Evolutionary conservation across 2,329 filamentous ascomycete genomes (phyloP), one percentile per base, ranked within the genome.

Genomic region (Lasiodiplodia theobromae): DNA sequence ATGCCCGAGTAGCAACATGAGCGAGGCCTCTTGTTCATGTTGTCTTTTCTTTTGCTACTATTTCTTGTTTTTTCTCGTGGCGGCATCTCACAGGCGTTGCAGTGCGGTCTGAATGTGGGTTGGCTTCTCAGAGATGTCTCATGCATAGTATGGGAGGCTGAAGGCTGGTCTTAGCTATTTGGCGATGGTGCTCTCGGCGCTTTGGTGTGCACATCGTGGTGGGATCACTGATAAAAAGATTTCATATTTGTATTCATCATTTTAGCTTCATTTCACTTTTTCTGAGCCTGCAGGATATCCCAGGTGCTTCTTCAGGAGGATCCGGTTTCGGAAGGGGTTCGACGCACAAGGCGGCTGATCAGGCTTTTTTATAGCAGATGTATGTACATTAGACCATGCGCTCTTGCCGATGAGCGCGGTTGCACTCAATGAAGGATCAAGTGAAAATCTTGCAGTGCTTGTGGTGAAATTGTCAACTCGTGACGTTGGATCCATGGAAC

Each of bases 41-140:
- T 38, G 25, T 49, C 31, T 21, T 38, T 37, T 51, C 18, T 52
- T 52, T 38, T 28, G 12, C 28, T 25, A 21, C n/a, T 47, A 21
- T 34, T 52, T 18, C n/a, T 52, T 47, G 6, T 38, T 18, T 47
- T 52, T 38, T 64, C 44, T 52, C 47, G n/a, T 25, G 44, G 58
- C 60, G 60, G 60, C 60, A 64, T 64, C 60, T 64, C 44, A 63
- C 58, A n/a, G 60, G 60, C 60, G 60, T 64, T 64, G 60, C 60
- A 64, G 25, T 47, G 60, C 11, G 60, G 60, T 52, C 16, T 28
- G 60, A 64, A 52, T 64, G 60, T 52, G 60, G 60, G 44, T 47
- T 21, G 60, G 60, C 60, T 64, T 34, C 51, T 64, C 60, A 64
- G 31, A 52, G n/a, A 16, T 62, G 51, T 49, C 60, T 52, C 44